phyloP scores from a whole-genome alignment of 140 eudicot genomes.

The Oenanthe javanica region DNA sequence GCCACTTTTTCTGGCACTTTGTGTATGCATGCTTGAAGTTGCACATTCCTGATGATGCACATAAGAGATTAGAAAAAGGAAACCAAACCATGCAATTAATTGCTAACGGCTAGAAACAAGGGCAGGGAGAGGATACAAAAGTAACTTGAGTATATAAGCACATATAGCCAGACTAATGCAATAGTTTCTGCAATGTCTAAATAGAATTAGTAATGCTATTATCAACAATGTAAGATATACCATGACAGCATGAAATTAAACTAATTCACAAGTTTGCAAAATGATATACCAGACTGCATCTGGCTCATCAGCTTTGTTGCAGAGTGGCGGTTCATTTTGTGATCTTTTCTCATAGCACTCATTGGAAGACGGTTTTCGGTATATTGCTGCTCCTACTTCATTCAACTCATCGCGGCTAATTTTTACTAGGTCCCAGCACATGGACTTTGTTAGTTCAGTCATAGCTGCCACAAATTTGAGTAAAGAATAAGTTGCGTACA shows the following conservation, averaged over 20 bases:
- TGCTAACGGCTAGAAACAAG: not conserved
- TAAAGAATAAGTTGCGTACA: not conserved
- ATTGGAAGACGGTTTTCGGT: constrained; percentile 49
- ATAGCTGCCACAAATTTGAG: constrained; percentile 32
- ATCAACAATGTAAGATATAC: not conserved
- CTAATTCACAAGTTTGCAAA: not conserved
- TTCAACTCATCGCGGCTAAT: constrained; percentile 47
- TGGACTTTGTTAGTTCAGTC: constrained; percentile 50
- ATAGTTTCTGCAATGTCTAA: not conserved
- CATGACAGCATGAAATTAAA: not conserved
- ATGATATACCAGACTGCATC: constrained; percentile 56
- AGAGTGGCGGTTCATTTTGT: constrained; percentile 50
- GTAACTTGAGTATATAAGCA: not conserved
- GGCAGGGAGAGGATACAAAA: not conserved
- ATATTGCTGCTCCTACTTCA: constrained; percentile 53
- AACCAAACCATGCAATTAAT: not conserved
- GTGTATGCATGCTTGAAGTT: constrained; percentile 62
- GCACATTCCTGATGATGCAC: constrained; percentile 42
- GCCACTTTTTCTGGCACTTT: constrained; percentile 39
- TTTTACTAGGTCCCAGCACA: constrained; percentile 60
- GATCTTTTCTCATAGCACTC: constrained; percentile 51
- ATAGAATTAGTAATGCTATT: not conserved
- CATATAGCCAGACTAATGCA: not conserved
- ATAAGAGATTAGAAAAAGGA: not conserved
- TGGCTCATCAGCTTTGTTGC: constrained; percentile 46